These are phyloP conservation scores for Conringia planisiliqua DNA, from an alignment of 345 rosid species.

Conservation along the genomic window DNA sequence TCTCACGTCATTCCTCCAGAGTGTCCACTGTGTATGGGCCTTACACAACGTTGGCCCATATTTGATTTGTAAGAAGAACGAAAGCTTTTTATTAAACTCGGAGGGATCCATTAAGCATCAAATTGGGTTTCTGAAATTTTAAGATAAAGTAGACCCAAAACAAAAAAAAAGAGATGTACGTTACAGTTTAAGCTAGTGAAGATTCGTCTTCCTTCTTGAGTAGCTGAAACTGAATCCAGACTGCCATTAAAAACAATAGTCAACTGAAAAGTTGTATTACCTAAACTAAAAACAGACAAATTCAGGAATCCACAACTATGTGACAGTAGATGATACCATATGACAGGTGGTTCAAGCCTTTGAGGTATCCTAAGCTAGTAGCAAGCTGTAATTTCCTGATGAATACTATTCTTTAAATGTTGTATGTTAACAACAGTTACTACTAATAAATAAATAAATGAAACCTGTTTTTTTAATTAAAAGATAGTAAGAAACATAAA, in stretches of 20 bases:
- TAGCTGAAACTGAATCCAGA: background rate
- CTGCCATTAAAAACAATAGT: background rate
- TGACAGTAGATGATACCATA: background rate
- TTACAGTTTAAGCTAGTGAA: background rate
- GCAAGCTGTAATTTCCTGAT: background rate
- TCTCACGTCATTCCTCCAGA: conserved; percentile 1
- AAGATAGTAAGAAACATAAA: no score
- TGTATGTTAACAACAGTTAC: background rate
- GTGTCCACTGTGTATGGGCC: background rate
- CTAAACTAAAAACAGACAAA: conserved; percentile 1
- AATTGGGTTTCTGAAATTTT: background rate
- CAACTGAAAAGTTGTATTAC: background rate
- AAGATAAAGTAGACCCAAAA: background rate
- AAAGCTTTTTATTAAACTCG: background rate
- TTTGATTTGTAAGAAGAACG: background rate
- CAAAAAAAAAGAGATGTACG: background rate
- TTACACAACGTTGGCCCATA: background rate
- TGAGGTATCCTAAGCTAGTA: conserved; percentile 7
- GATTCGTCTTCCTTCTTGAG: background rate
- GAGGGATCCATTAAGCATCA: background rate
- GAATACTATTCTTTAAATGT: background rate
- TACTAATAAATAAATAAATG: background rate
- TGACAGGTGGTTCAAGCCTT: background rate
- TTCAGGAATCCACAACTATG: background rate
- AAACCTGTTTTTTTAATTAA: no score